These are phyloP conservation scores for Suhomyces coccinellae DNA, from an alignment of 1,139 yeast genomes.

Conservation along the genomic window DNA sequence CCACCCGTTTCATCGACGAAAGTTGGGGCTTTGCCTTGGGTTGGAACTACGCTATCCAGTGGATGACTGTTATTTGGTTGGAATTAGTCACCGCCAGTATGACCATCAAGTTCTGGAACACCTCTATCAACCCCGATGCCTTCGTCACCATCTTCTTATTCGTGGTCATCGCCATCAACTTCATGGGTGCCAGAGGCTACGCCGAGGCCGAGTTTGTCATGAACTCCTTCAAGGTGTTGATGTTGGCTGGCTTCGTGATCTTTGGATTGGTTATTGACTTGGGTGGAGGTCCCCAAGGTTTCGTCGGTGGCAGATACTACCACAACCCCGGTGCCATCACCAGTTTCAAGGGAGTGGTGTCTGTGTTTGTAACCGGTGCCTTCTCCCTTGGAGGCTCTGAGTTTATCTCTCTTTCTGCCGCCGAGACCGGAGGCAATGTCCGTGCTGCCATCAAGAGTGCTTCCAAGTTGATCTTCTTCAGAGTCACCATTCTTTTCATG, in stretches of 20 bases:
- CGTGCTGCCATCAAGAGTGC: constrained; percentile 25
- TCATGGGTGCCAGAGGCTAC: constrained; percentile 31
- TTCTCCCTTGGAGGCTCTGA: constrained; percentile 40
- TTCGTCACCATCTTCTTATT: constrained; percentile 31
- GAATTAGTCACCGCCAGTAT: constrained; percentile 40
- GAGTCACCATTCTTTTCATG: constrained; percentile 25
- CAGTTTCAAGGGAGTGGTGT: constrained; percentile 41
- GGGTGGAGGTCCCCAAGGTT: constrained; percentile 27
- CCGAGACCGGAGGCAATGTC: constrained; percentile 25
- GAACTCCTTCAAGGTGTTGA: constrained; percentile 21
- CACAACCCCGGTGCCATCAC: constrained; percentile 31
- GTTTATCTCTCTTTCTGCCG: constrained; percentile 26
- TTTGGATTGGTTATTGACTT: constrained; percentile 32
- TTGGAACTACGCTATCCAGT: constrained; percentile 39
- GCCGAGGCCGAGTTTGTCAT: constrained; percentile 36
- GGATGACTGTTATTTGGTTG: constrained; percentile 36
- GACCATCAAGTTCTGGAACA: constrained; percentile 37
- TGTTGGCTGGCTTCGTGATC: constrained; percentile 30
- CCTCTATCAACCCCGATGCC: constrained; percentile 28
- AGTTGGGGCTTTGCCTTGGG: constrained; percentile 39
- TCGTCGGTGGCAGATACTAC: constrained; percentile 35
- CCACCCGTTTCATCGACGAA: constrained; percentile 35
- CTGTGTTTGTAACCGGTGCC: constrained; percentile 41
- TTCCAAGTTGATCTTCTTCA: constrained; percentile 24
- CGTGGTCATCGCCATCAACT: constrained; percentile 26